Conservation (phyloP, 2,329 filamentous ascomycete genomes). For the Metarhizium brunneum region DNA sequence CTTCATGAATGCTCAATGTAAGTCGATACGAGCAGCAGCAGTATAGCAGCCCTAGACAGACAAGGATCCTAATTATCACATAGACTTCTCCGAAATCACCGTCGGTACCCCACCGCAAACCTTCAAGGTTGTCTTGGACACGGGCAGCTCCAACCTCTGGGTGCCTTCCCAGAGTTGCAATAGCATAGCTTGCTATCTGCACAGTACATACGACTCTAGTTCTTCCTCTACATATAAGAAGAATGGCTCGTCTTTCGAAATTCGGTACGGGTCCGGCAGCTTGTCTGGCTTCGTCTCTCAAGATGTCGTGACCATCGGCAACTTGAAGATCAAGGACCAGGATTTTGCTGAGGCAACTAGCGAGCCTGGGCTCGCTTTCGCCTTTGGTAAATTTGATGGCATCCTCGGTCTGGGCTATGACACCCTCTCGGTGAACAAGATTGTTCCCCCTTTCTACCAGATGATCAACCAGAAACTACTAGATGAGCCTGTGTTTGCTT, state of each 20-base stretch:
- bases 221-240: slow-evolving; percentile 84
- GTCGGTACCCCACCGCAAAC: slow-evolving; percentile 85
- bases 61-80: not conserved
- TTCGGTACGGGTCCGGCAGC: slow-evolving; percentile 90
- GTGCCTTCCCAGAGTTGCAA: slow-evolving; percentile 83
- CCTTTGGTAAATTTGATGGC: slow-evolving; percentile 94
- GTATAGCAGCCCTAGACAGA: not conserved
- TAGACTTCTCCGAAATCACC: slow-evolving; percentile 94
- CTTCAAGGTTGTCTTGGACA: slow-evolving; percentile 99
- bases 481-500: slow-evolving; percentile 89
- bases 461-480: slow-evolving; percentile 84
- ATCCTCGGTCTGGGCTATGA: slow-evolving; percentile 93
- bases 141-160: slow-evolving; percentile 98
- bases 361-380: slow-evolving; percentile 94
- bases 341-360: slow-evolving; percentile 93
- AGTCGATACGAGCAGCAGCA: slow-evolving; percentile 23
- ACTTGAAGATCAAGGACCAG: slow-evolving; percentile 79
- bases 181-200: slow-evolving; percentile 96
- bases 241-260: slow-evolving; percentile 89
- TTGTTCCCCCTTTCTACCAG: slow-evolving; percentile 92
- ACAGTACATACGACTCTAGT: slow-evolving; percentile 91
- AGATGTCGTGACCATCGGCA: slow-evolving; percentile 79
- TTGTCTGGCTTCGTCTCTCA: slow-evolving; percentile 89
- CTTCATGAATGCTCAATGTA: slow-evolving; percentile 98
- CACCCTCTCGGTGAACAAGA: slow-evolving; percentile 92